Base-by-base conservation (phyloP, 331 rosid species). In the Malus hybrid region DNA sequence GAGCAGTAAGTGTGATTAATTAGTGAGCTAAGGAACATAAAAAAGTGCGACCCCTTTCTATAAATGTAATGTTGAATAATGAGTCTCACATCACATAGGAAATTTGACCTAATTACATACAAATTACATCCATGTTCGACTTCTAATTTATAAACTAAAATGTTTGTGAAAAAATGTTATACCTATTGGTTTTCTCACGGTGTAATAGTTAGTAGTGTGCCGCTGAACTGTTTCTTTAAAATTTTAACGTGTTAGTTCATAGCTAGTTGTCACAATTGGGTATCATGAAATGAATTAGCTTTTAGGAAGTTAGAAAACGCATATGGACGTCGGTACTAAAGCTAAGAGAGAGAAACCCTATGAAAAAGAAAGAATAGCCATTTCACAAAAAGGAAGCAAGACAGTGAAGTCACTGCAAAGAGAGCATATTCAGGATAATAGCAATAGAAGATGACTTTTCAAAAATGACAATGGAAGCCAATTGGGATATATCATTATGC, bases 381-480 rank as follows among this genome's bases (percentile, higher is more conserved):
- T 73, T 82, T 78, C 71, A 88, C 67, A 69, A 73, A 68, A 78
- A 85, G 75, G 76, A 78, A 79, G 84, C 67, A 73, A 79, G 86
- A 86, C 79, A 84, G 72, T 65, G 76, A 87, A 88, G 89, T 83
- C 76, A 77, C 54, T 65, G 73, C 86, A 54, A 82, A 77, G 75
- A 76, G 84, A 83, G 87, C 89, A 88, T 79, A 76, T 79, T 77
- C 12, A 78, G 78, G 84, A 86, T 52, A 67, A 83, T 83, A 79
- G 69, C 85, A 84, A 80, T 65, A 75, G 83, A 77, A 83, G 52
- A 73, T 28, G 46, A 59, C 22, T 39, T 31, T 20, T 32, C 1
- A 62, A 28, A 62, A 62, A 50, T 76, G 8, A 19, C 73, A 68
- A 48, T 69, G 60, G 73, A 36, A 56, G 39, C 28, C 22, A n/a